Conservation (phyloP, 1,284 basidiomycete species). For the Leccinum griseonigrum region DNA sequence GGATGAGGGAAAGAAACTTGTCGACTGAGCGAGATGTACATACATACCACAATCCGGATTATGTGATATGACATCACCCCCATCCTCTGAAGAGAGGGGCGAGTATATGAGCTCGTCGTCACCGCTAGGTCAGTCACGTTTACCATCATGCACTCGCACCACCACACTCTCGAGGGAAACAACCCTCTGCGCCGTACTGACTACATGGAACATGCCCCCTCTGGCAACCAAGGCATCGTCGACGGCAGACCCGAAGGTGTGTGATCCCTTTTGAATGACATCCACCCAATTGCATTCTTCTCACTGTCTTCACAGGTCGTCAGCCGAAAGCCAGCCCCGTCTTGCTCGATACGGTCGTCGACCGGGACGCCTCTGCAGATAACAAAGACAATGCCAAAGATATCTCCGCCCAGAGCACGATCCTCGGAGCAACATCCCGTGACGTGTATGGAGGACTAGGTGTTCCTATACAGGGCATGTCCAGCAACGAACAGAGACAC, state of each 20-base stretch:
- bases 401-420: neutral
- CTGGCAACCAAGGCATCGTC: conserved; percentile 27
- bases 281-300: too few species aligned
- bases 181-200: conserved; percentile 14
- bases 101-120: neutral
- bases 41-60: neutral
- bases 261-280: neutral
- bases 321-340: conserved; percentile 8
- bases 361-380: conserved; percentile 22
- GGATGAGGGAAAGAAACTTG: conserved; percentile 66
- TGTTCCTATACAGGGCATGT: conserved; percentile 23
- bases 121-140: neutral
- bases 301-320: conserved; percentile 13
- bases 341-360: conserved; percentile 22
- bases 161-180: conserved; percentile 21
- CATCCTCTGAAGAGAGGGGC: neutral
- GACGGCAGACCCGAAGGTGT: conserved; percentile 24
- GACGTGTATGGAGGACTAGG: conserved; percentile 19
- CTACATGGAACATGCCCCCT: conserved; percentile 19
- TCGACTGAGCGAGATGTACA: conserved; percentile 22
- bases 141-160: neutral
- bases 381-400: neutral
- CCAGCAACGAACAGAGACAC: conserved; percentile 28
- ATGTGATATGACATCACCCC: conserved; percentile 11
- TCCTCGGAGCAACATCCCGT: conserved; percentile 27